These are phyloP conservation scores for Achlya hypogyna DNA, from an alignment of 352 stramenopile species.

Conservation along the genomic window DNA sequence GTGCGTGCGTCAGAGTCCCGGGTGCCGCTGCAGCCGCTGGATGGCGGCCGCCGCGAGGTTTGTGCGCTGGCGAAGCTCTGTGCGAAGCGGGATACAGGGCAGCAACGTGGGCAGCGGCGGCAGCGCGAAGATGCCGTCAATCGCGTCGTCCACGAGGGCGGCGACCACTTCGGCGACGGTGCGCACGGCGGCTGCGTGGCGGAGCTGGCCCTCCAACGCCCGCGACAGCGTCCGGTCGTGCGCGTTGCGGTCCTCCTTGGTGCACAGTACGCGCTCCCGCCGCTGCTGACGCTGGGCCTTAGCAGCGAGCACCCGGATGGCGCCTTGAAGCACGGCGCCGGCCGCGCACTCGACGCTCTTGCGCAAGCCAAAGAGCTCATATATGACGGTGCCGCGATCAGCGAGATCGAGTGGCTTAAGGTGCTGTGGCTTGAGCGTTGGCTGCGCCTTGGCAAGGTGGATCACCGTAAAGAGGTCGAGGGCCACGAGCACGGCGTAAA, in stretches of 20 bases:
- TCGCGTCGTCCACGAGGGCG: background rate
- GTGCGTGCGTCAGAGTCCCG: background rate
- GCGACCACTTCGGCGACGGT: background rate
- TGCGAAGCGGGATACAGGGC: slow-evolving; percentile 11
- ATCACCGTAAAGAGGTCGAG: slow-evolving; percentile 8
- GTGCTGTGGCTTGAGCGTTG: slow-evolving; percentile 6
- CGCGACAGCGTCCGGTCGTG: background rate
- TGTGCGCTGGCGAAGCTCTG: slow-evolving; percentile 4
- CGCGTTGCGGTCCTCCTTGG: slow-evolving; percentile 5
- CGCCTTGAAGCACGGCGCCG: slow-evolving; percentile 5
- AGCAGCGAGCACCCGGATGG: background rate
- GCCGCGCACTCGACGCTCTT: background rate
- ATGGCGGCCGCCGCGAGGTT: slow-evolving; percentile 9
- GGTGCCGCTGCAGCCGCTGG: background rate
- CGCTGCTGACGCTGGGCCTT: background rate
- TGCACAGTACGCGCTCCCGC: background rate
- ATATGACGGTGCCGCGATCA: slow-evolving; percentile 15
- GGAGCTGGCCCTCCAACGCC: background rate
- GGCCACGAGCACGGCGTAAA: background rate
- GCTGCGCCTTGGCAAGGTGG: slow-evolving; percentile 4
- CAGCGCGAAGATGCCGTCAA: background rate
- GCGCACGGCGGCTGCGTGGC: background rate
- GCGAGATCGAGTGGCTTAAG: slow-evolving; percentile 6
- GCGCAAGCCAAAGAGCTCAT: slow-evolving; percentile 16
- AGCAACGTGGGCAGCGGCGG: background rate